Evolutionary conservation across 257 asterid genomes (phyloP), one percentile per base, ranked within the genome.

Genomic region (Solanum arcanum): DNA sequence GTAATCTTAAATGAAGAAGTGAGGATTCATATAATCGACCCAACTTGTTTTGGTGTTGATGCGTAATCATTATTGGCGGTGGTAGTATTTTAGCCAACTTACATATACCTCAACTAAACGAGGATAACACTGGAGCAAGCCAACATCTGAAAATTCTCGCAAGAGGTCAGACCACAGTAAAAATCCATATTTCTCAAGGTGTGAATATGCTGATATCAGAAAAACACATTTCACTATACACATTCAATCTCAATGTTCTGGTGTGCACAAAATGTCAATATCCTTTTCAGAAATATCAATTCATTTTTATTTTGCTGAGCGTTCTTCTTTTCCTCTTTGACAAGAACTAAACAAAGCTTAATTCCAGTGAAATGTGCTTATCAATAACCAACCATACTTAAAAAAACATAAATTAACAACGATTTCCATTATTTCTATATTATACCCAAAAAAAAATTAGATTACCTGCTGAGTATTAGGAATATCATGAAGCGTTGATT

Each of bases 381-480:
- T 77, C 47, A 6, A 75, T 8, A 77, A 77, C 31, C 39, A 75
- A n/a, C 37, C 37, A 3, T 42, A 42, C 60, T 23, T 6, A 6
- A 12, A 75, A 6, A 12, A 75, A 6, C 59, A 75, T 39, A 75
- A 39, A n/a, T 6, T 49, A 49, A 69, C 46, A 73, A 73, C 81
- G 6, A 73, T 18, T 72, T 69, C 12, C 76, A 69, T 69, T 37
- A 21, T 37, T 74, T 41, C 81, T 37, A 9, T 10, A 74, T 13
- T n/a, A n/a, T 42, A 42, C 10, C 2, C 10, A 44, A 21, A 47
- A 80, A 78, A 15, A 44, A 21, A 16, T 4, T 44, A 94, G 94
- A 92, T 88, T 49, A 94, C 95, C 92, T 89, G 92, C 41, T 90
- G 46, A 56, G 94, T 77, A 82, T 88, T 42, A 76, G 92, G 75